Evolutionary conservation across 805 yeast species (phyloP).

Genomic region (Spathaspora sp.): DNA sequence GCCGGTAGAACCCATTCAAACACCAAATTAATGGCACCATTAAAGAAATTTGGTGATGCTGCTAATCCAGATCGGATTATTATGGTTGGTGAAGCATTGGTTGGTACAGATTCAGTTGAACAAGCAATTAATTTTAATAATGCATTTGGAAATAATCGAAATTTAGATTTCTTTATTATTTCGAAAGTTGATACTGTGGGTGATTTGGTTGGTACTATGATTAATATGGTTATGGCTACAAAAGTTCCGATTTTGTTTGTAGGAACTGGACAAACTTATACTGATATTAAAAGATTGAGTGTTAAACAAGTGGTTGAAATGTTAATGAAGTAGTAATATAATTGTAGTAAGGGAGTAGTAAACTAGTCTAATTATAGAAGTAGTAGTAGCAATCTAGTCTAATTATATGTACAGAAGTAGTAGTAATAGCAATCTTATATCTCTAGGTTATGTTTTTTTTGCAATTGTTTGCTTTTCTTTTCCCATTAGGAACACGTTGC

Average conservation of each 20-base stretch:
- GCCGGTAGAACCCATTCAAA: conserved; percentile 98
- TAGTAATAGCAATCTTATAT: too few species aligned
- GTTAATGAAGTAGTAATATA: conserved; percentile 52
- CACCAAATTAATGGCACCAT: conserved; percentile 89
- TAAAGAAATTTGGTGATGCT: conserved; percentile 90
- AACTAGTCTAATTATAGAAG: too few species aligned
- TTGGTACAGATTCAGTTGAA: conserved; percentile 94
- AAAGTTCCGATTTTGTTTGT: conserved; percentile 93
- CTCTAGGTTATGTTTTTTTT: too few species aligned
- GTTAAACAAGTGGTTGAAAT: conserved; percentile 90
- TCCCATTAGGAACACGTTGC: too few species aligned
- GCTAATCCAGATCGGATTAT: conserved; percentile 95
- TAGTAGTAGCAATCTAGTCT: too few species aligned
- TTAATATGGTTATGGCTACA: conserved; percentile 95
- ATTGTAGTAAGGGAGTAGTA: too few species aligned
- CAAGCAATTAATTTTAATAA: conserved; percentile 91
- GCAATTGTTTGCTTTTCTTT: too few species aligned
- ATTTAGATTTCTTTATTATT: conserved; percentile 84
- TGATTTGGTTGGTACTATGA: conserved; percentile 93
- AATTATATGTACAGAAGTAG: too few species aligned
- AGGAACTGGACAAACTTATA: conserved; percentile 96
- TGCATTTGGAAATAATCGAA: conserved; percentile 83
- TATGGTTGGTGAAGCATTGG: conserved; percentile 98
- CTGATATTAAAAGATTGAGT: conserved; percentile 85
- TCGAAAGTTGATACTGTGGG: conserved; percentile 98